These are phyloP conservation scores for Fraxinus angustifolia DNA, from an alignment of 305 asterid genomes.

Conservation along the genomic window DNA sequence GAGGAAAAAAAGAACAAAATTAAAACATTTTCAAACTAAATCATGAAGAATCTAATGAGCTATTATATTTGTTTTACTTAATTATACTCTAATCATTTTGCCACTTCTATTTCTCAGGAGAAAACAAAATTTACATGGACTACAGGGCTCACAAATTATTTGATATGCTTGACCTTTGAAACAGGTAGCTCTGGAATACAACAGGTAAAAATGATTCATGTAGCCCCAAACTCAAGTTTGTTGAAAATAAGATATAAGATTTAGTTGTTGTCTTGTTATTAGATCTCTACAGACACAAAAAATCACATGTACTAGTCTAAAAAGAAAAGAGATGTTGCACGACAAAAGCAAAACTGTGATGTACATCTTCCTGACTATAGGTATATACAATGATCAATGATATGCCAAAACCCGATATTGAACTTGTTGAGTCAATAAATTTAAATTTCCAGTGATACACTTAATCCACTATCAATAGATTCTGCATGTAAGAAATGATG, in stretches of 20 bases:
- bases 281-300: slow-evolving; percentile 1
- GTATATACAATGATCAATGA: background rate
- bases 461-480: slow-evolving; percentile 2
- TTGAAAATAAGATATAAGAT: background rate
- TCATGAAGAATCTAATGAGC: background rate
- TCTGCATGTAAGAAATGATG: background rate
- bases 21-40: background rate
- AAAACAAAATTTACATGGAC: background rate
- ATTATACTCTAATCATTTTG: background rate
- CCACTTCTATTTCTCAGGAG: background rate
- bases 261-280: background rate
- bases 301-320: slow-evolving; percentile 1
- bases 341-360: background rate
- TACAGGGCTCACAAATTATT: background rate
- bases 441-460: background rate
- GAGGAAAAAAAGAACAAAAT: background rate
- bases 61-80: background rate
- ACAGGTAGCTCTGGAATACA: background rate
- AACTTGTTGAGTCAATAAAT: background rate
- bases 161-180: background rate
- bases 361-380: background rate
- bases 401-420: background rate
- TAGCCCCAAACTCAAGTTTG: background rate
- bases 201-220: background rate
- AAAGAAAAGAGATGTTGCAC: background rate